These are phyloP conservation scores for Penicillium bialowiezense DNA, from an alignment of 495 filamentous ascomycete species.

Conservation along the genomic window DNA sequence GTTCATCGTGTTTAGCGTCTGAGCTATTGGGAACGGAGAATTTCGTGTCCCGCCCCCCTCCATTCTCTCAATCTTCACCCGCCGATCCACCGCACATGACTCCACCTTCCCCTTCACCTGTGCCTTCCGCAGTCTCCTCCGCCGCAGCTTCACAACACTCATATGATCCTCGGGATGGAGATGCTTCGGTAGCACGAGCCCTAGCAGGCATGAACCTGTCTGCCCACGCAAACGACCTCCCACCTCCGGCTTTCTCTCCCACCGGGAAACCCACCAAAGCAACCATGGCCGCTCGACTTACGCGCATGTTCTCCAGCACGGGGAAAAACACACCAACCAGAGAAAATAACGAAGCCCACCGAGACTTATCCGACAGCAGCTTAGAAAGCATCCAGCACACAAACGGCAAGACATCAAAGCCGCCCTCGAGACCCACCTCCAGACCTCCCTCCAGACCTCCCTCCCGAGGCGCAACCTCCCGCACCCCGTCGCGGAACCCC, in stretches of 20 bases:
- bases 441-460: conserved; percentile 37
- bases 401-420: conserved; percentile 30
- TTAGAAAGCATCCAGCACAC: conserved; percentile 33
- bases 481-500: conserved; percentile 40
- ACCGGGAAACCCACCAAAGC: conserved; percentile 43
- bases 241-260: conserved; percentile 25
- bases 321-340: conserved; percentile 32
- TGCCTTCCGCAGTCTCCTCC: conserved; percentile 45
- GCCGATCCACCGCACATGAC: conserved; percentile 44
- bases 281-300: conserved; percentile 56
- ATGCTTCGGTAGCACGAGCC: conserved; percentile 45
- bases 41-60: conserved; percentile 5
- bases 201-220: conserved; percentile 47
- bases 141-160: conserved; percentile 41
- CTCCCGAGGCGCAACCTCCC: conserved; percentile 28
- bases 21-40: conserved; percentile 20
- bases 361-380: conserved; percentile 44
- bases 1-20: conserved; percentile 9
- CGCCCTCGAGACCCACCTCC: conserved; percentile 30
- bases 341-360: conserved; percentile 26
- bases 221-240: conserved; percentile 27
- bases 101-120: conserved; percentile 44
- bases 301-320: conserved; percentile 57
- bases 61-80: conserved; percentile 5
- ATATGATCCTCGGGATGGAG: conserved; percentile 41